Evolutionary conservation across 371 early-diverging fungal genomes (phyloP).

Genomic region (Mortierella sp.): DNA sequence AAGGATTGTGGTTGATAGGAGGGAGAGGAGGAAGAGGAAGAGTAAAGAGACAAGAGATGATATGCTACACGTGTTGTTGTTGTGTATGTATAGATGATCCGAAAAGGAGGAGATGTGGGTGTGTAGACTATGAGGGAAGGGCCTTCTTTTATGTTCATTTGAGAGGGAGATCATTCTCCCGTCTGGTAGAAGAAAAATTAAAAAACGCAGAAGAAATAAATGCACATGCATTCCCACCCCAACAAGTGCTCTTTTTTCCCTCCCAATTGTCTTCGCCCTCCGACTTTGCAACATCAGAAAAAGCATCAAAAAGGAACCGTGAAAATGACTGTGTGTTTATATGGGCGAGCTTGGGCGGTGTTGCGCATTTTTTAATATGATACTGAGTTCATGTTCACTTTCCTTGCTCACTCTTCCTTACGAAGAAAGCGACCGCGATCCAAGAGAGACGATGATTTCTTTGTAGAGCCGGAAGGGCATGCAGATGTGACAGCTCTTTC

Average conservation of each 20-base stretch:
- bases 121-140: not conserved
- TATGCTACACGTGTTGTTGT: not conserved
- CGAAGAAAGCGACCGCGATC: too few species aligned
- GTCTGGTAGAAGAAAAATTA: not conserved
- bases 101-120: not conserved
- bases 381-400: too few species aligned
- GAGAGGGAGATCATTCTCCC: not conserved
- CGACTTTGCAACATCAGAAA: not conserved
- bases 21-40: too few species aligned
- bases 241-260: not conserved
- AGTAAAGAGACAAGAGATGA: not conserved
- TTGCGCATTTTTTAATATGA: too few species aligned
- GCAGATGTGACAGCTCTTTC: not conserved
- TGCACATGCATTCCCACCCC: not conserved
- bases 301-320: not conserved
- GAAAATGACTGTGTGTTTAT: too few species aligned
- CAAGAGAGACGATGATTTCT: too few species aligned
- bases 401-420: too few species aligned
- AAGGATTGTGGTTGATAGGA: not conserved
- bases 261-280: not conserved
- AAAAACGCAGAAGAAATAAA: not conserved
- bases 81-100: not conserved
- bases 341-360: too few species aligned
- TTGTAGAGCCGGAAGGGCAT: too few species aligned
- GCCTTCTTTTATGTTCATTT: not conserved